Conservation (phyloP, 2,329 filamentous ascomycete genomes). For the Colletotrichum simmondsii region DNA sequence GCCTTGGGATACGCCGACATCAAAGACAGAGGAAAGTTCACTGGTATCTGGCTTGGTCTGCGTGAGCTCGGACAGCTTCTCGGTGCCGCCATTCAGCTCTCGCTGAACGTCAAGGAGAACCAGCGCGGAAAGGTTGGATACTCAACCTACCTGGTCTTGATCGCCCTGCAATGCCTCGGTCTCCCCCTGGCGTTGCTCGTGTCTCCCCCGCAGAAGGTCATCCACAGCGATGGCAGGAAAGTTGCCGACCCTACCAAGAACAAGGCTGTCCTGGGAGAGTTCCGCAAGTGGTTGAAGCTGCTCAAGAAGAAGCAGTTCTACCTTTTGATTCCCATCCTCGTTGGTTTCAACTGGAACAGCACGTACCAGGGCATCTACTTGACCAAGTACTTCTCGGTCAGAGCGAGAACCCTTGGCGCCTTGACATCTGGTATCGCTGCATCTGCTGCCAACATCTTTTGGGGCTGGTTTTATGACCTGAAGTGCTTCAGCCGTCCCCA, state of each 20-base stretch:
- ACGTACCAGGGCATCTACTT: conserved; percentile 64
- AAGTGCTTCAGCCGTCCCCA: conserved; percentile 52
- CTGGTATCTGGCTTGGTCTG: conserved; percentile 64
- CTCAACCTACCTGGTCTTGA: conserved; percentile 52
- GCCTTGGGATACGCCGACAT: conserved; percentile 45
- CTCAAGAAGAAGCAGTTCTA: conserved; percentile 56
- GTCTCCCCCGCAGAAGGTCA: conserved; percentile 57
- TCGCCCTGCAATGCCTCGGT: conserved; percentile 56
- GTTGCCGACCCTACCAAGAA: conserved; percentile 46
- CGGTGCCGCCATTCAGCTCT: conserved; percentile 61
- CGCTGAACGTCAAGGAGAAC: conserved; percentile 55
- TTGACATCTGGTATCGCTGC: conserved; percentile 58
- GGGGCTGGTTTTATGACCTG: conserved; percentile 61
- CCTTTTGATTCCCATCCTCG: conserved; percentile 59
- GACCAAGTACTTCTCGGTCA: conserved; percentile 62
- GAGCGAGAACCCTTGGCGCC: conserved; percentile 56
- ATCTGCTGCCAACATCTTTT: conserved; percentile 56
- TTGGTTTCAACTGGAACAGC: conserved; percentile 62
- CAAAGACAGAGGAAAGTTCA: conserved; percentile 55
- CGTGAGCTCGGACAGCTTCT: conserved; percentile 64
- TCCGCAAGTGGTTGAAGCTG: conserved; percentile 49
- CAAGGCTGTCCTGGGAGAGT: conserved; percentile 49
- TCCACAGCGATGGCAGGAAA: conserved; percentile 48
- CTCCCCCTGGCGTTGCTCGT: conserved; percentile 56
- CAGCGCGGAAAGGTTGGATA: conserved; percentile 58